phyloP scores from a whole-genome alignment of 495 filamentous ascomycete genomes.

The Penicillium macrosclerotiorum region DNA sequence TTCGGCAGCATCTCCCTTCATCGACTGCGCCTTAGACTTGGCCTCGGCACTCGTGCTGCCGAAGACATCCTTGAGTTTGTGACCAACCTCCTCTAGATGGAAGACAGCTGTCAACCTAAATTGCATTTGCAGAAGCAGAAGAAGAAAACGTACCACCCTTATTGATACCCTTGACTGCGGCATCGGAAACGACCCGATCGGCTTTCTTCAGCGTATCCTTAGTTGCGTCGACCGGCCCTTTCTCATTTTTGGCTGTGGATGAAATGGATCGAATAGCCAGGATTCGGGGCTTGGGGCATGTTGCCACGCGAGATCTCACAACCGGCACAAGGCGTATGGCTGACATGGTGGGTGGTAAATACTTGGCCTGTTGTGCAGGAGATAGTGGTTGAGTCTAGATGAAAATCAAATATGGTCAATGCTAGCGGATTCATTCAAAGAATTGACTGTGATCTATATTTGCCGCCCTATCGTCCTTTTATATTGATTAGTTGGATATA shows the following conservation, averaged over 20 bases:
- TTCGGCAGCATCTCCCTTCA: slow-evolving; percentile 43
- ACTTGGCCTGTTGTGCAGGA: neutral
- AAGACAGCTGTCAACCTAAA: neutral
- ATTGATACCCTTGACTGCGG: slow-evolving; percentile 60
- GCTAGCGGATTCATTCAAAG: neutral
- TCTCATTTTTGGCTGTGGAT: slow-evolving; percentile 26
- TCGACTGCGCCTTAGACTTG: slow-evolving; percentile 29
- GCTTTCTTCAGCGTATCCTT: slow-evolving; percentile 58
- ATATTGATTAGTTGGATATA: slow-evolving; percentile 9
- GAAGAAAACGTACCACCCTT: slow-evolving; percentile 47
- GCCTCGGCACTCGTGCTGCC: slow-evolving; percentile 33
- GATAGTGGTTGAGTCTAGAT: neutral
- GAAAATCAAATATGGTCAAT: neutral
- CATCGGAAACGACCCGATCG: slow-evolving; percentile 53
- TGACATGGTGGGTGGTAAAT: slow-evolving; percentile 17
- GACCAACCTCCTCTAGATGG: slow-evolving; percentile 42
- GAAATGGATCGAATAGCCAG: slow-evolving; percentile 29
- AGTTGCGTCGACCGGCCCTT: slow-evolving; percentile 45
- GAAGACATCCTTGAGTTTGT: slow-evolving; percentile 40
- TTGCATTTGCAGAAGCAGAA: neutral
- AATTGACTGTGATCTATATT: neutral
- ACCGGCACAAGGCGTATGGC: slow-evolving; percentile 21
- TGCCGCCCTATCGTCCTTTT: too few relatives aligned
- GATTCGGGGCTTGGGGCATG: slow-evolving; percentile 10
- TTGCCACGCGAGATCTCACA: slow-evolving; percentile 20